A percentile compares a stretch with the other conserved stretches of the same genome.
phyloP scores from a whole-genome alignment of 1,284 basidiomycete species.

The Mycena sp. region DNA sequence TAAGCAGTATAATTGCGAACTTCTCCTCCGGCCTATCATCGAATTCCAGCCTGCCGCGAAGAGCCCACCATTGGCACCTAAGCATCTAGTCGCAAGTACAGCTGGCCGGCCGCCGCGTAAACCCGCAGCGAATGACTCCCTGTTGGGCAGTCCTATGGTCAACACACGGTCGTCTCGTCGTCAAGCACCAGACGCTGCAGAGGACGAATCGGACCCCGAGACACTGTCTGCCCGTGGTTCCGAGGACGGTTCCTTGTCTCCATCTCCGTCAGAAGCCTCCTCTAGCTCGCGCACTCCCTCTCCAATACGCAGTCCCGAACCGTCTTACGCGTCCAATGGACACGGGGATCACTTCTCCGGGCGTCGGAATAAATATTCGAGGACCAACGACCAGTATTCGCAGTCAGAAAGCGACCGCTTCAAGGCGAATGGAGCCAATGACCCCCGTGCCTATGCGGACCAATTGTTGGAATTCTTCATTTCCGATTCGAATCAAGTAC shows the following conservation, averaged over 20 bases:
- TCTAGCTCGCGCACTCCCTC: slow-evolving; percentile 92
- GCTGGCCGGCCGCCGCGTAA: slow-evolving; percentile 61
- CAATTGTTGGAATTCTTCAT: slow-evolving; percentile 99
- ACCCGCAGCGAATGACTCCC: slow-evolving; percentile 45
- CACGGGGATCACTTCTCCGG: slow-evolving; percentile 44
- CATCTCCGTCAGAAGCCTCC: slow-evolving; percentile 85
- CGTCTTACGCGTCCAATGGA: slow-evolving; percentile 52
- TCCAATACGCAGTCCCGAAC: slow-evolving; percentile 72
- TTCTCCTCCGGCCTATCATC: slow-evolving; percentile 91
- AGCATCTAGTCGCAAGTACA: slow-evolving; percentile 85
- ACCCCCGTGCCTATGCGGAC: slow-evolving; percentile 83
- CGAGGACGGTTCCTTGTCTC: slow-evolving; percentile 86
- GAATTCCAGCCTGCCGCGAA: slow-evolving; percentile 93
- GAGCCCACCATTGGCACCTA: slow-evolving; percentile 96
- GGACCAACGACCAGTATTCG: slow-evolving; percentile 33
- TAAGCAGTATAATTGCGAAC: slow-evolving; percentile 94
- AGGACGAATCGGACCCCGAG: slow-evolving; percentile 69
- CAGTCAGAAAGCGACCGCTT: slow-evolving; percentile 53
- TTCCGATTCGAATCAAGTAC: slow-evolving; percentile 95
- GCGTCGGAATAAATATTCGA: slow-evolving; percentile 40
- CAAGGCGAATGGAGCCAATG: slow-evolving; percentile 51
- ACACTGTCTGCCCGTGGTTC: slow-evolving; percentile 71
- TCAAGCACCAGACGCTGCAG: slow-evolving; percentile 52
- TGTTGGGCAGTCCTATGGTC: slow-evolving; percentile 46
- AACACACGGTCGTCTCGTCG: slow-evolving; percentile 67